Conservation (phyloP, 148 eudicot species). For the Gaultheria prostrata region DNA sequence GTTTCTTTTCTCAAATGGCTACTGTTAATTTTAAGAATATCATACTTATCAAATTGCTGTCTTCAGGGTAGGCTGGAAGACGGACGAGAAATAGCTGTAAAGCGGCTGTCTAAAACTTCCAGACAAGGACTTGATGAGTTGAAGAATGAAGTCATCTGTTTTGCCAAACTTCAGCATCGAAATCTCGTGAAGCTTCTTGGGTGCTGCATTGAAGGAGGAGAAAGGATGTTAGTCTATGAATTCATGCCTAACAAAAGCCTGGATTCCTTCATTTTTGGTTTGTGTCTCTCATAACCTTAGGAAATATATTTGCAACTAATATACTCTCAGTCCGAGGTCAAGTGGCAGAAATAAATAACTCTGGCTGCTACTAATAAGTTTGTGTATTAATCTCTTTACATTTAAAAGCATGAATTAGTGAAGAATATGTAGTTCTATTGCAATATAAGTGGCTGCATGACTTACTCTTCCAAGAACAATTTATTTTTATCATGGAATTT, state of each 20-base stretch:
- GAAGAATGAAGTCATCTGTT: constrained; percentile 23
- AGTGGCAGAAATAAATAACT: neutral
- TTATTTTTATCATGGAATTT: neutral
- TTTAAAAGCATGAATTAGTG: neutral
- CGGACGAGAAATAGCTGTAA: constrained; percentile 28
- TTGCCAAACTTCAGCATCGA: constrained; percentile 29
- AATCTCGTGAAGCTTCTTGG: constrained; percentile 28
- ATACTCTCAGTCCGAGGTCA: neutral
- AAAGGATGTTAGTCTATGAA: constrained; percentile 20
- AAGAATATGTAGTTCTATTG: neutral
- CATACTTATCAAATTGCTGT: neutral
- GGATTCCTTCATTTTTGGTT: constrained; percentile 18
- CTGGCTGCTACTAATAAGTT: neutral
- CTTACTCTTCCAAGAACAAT: neutral
- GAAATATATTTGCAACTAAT: neutral
- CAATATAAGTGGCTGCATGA: neutral
- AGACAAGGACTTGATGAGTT: constrained; percentile 25
- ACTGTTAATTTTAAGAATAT: neutral
- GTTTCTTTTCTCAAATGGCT: neutral
- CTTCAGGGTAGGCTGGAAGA: constrained; percentile 19
- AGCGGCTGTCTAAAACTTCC: constrained; percentile 21
- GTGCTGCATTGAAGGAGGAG: constrained; percentile 21
- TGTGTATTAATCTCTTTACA: neutral
- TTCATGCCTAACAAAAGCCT: too few species aligned
- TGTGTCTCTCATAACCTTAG: neutral